These are phyloP conservation scores for Oropetium thomaeum DNA, from an alignment of 176 grass and related monocot genomes.

Conservation along the genomic window DNA sequence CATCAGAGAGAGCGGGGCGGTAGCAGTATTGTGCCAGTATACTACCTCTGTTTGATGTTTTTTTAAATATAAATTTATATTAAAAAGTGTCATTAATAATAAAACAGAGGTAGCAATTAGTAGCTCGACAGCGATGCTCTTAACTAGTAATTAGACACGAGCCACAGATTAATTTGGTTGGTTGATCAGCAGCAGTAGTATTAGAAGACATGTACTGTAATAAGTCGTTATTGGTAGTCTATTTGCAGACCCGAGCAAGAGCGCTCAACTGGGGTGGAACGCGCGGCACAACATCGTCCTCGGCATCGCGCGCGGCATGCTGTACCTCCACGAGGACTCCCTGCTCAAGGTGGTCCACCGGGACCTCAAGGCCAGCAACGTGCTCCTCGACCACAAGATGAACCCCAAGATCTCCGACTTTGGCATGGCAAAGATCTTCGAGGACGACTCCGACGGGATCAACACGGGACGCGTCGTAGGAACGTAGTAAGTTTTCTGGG, in stretches of 20 bases:
- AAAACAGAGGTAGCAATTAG: too few species aligned
- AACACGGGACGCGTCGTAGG: constrained; percentile 75
- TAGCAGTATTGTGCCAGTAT: too few species aligned
- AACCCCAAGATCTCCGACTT: constrained; percentile 94
- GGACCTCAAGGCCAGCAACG: constrained; percentile 93
- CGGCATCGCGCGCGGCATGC: constrained; percentile 64
- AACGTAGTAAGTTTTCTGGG: constrained; percentile 55
- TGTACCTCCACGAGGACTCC: constrained; percentile 94
- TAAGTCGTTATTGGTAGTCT: too few species aligned
- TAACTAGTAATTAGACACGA: too few species aligned
- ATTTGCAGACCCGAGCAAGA: constrained; percentile 48
- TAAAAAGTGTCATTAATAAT: too few species aligned
- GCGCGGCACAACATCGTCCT: constrained; percentile 62
- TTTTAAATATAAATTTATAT: too few species aligned
- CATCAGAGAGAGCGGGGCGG: too few species aligned
- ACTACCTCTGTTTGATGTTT: too few species aligned
- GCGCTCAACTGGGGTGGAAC: constrained; percentile 58
- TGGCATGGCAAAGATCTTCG: constrained; percentile 91
- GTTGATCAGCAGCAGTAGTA: too few species aligned
- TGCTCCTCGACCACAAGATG: constrained; percentile 80
- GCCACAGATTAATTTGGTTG: too few species aligned
- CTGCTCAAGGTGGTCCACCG: constrained; percentile 72
- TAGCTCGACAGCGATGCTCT: not conserved
- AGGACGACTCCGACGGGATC: constrained; percentile 57
- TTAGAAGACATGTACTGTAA: too few species aligned